Conservation (phyloP, 2,329 filamentous ascomycete species). For the Madurella fahalii region DNA sequence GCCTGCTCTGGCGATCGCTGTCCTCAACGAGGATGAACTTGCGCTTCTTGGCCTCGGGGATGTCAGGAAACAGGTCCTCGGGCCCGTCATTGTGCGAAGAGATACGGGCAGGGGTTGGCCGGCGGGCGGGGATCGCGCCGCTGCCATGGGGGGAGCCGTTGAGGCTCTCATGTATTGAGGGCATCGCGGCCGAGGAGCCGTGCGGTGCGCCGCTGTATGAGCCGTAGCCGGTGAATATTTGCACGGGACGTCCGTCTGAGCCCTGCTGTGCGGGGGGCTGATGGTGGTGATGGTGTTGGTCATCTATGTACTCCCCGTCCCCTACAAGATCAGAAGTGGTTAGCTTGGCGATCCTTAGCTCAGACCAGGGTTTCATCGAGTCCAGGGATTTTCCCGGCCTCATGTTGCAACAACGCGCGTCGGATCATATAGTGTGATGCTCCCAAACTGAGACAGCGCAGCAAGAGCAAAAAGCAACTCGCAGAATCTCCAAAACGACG, state of each 20-base stretch:
- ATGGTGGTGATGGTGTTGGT: constrained; percentile 59
- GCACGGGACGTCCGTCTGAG: constrained; percentile 65
- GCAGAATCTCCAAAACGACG: constrained; percentile 18
- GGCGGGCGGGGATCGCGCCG: constrained; percentile 34
- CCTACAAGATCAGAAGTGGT: constrained; percentile 39
- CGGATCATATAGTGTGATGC: constrained; percentile 24
- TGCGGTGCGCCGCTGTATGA: constrained; percentile 56
- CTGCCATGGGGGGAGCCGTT: constrained; percentile 32
- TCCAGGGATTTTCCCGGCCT: constrained; percentile 6
- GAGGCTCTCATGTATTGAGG: constrained; percentile 58
- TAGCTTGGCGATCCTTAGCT: neutral
- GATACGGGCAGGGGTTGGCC: constrained; percentile 40
- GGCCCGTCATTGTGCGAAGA: constrained; percentile 44
- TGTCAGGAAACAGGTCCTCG: constrained; percentile 75
- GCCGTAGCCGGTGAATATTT: constrained; percentile 69
- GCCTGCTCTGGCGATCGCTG: constrained; percentile 70
- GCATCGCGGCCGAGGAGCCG: constrained; percentile 55
- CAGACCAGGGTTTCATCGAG: neutral
- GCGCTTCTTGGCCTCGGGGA: constrained; percentile 84
- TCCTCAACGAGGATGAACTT: constrained; percentile 98
- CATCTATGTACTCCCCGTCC: constrained; percentile 58
- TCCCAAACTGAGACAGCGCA: constrained; percentile 20
- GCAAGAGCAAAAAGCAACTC: constrained; percentile 21
- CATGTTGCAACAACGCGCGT: constrained; percentile 16
- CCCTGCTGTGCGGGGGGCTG: constrained; percentile 53